Conservation (phyloP, 2,329 filamentous ascomycete genomes). For the Lecanosticta acicola region DNA sequence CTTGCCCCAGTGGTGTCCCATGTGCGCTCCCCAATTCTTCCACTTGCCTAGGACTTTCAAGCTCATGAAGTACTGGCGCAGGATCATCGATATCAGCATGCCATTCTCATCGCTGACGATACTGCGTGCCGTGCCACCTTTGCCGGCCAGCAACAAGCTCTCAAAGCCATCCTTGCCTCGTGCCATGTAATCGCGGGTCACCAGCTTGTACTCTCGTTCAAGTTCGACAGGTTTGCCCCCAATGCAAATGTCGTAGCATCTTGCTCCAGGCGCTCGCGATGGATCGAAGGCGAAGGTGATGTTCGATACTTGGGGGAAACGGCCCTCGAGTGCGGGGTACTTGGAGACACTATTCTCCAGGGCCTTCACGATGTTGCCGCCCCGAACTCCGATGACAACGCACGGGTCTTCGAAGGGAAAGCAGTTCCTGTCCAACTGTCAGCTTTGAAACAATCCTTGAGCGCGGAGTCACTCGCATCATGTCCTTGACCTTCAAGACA, state of each 20-base stretch:
- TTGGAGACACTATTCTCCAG: conserved; percentile 76
- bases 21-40: conserved; percentile 61
- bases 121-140: conserved; percentile 71
- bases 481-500: conserved; percentile 60
- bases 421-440: conserved; percentile 32
- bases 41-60: conserved; percentile 75
- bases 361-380: conserved; percentile 68
- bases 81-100: conserved; percentile 75
- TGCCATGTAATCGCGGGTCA: conserved; percentile 83
- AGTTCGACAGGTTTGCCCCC: conserved; percentile 57
- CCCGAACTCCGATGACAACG: conserved; percentile 66
- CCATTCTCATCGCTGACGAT: conserved; percentile 82
- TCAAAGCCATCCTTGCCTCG: conserved; percentile 72
- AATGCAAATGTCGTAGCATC: conserved; percentile 60
- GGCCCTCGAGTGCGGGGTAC: conserved; percentile 75
- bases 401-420: conserved; percentile 92
- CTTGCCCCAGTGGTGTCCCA: conserved; percentile 59
- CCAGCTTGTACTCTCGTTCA: conserved; percentile 62
- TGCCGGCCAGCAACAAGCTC: conserved; percentile 66
- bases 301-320: conserved; percentile 82
- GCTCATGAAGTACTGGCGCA: conserved; percentile 87
- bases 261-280: conserved; percentile 51
- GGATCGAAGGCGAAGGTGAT: conserved; percentile 71
- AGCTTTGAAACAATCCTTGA: no score
- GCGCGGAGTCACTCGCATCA: no score